phyloP scores from a whole-genome alignment of 805 yeast genomes.

The Brettanomyces sp. region DNA sequence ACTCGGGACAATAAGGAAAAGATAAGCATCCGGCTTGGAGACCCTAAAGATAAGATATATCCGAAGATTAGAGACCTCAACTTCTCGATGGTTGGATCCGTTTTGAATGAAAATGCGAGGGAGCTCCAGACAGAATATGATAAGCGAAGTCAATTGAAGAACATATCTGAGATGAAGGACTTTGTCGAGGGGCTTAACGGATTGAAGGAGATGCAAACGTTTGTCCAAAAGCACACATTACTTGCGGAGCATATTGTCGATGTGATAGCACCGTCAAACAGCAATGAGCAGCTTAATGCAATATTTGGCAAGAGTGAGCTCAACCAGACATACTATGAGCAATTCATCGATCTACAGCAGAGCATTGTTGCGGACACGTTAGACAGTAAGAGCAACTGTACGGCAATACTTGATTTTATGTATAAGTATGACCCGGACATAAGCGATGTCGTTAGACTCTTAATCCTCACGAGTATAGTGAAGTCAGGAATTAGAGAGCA shows the following conservation, averaged over 20 bases:
- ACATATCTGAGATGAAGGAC: constrained; percentile 55
- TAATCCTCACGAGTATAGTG: constrained; percentile 51
- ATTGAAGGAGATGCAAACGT: constrained; percentile 57
- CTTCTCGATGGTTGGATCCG: constrained; percentile 71
- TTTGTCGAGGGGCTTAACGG: constrained; percentile 64
- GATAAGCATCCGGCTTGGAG: constrained; percentile 16
- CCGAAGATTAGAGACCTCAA: constrained; percentile 52
- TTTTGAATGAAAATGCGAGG: constrained; percentile 62
- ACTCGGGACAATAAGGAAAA: constrained; percentile 10
- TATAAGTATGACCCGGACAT: constrained; percentile 32
- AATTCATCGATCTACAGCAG: constrained; percentile 55
- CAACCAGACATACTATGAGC: constrained; percentile 27
- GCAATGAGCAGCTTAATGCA: constrained; percentile 23
- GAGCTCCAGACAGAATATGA: constrained; percentile 62
- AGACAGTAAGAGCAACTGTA: constrained; percentile 28
- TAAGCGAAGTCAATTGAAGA: constrained; percentile 43
- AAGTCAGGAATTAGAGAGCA: constrained; percentile 61
- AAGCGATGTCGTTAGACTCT: constrained; percentile 38
- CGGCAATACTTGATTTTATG: constrained; percentile 40
- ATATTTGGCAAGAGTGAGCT: constrained; percentile 11
- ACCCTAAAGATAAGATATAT: constrained; percentile 37
- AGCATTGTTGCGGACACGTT: constrained; percentile 50
- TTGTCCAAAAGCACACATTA: constrained; percentile 62
- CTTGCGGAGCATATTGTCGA: constrained; percentile 59
- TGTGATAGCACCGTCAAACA: constrained; percentile 14